Percentiles rank a stretch among this genome's conserved stretches.
Conservation (phyloP, 2,329 filamentous ascomycete genomes). For the Pyrenophora graminea region DNA sequence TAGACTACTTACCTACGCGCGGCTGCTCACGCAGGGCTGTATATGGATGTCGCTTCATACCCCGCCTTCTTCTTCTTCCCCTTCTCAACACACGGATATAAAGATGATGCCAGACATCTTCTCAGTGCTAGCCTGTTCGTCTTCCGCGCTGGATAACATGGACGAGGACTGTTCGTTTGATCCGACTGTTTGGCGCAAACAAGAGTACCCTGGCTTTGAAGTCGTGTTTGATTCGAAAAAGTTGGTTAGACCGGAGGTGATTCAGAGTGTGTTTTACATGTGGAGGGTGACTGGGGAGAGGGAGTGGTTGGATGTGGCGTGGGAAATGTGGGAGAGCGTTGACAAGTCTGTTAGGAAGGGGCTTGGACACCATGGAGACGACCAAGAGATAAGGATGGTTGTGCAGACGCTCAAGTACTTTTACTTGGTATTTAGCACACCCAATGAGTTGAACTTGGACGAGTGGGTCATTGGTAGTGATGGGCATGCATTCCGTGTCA, state of each 20-base stretch:
- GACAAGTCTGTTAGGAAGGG: conserved; percentile 39
- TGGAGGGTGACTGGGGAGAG: conserved; percentile 71
- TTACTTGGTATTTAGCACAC: conserved; percentile 63
- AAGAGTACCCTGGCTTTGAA: conserved; percentile 55
- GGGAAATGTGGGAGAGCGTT: conserved; percentile 71
- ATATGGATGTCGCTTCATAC: conserved; percentile 63
- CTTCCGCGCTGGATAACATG: background rate
- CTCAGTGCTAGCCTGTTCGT: conserved; percentile 52
- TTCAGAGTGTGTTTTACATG: conserved; percentile 77
- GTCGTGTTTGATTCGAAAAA: conserved; percentile 61
- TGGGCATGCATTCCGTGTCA: conserved; percentile 44
- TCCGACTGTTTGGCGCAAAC: conserved; percentile 21
- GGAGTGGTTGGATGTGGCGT: conserved; percentile 67
- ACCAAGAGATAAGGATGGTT: conserved; percentile 74
- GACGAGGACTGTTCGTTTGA: conserved; percentile 3
- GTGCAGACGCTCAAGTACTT: conserved; percentile 69
- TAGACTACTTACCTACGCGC: conserved; percentile 56
- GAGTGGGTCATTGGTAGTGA: conserved; percentile 63
- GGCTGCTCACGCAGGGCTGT: conserved; percentile 63
- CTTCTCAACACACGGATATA: too few species aligned
- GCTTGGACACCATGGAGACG: conserved; percentile 52
- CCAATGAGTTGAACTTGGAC: conserved; percentile 61
- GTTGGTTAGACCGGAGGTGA: conserved; percentile 70
- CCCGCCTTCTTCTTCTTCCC: conserved; percentile 59
- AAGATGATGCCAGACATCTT: conserved; percentile 40